Evolutionary conservation across 2,329 filamentous ascomycete genomes (phyloP).

Genomic region (Biscogniauxia sp.): DNA sequence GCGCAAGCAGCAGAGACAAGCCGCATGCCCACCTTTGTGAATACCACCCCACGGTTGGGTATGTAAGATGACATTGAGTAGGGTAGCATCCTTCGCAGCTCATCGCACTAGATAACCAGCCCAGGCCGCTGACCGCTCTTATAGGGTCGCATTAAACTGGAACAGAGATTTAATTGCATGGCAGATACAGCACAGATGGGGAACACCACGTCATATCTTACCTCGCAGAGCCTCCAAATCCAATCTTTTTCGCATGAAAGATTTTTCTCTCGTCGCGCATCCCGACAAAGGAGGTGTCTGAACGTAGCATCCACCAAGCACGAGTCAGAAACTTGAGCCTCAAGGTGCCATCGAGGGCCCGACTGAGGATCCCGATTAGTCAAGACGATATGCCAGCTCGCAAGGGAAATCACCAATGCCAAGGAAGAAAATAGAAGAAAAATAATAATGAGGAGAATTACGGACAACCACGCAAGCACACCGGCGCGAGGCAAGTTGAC

Average conservation of each 20-base stretch:
- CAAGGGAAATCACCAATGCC: not conserved
- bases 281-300: not conserved
- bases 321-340: not conserved
- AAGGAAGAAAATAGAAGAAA: not conserved
- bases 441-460: not conserved
- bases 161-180: not conserved
- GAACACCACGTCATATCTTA: not conserved
- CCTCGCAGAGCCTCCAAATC: not conserved
- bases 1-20: not conserved
- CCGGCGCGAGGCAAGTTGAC: not conserved
- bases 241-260: not conserved
- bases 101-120: not conserved
- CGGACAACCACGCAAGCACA: not conserved
- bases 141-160: not conserved
- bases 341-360: not conserved
- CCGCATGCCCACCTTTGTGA: not conserved
- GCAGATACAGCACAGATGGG: not conserved
- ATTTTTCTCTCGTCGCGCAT: not conserved
- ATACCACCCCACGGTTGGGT: not conserved
- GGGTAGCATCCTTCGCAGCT: not conserved
- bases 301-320: not conserved
- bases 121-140: not conserved
- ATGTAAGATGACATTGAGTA: not conserved
- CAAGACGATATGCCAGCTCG: not conserved
- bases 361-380: not conserved